phyloP scores from a whole-genome alignment of 257 asterid genomes.

The Solanum microdontum region DNA sequence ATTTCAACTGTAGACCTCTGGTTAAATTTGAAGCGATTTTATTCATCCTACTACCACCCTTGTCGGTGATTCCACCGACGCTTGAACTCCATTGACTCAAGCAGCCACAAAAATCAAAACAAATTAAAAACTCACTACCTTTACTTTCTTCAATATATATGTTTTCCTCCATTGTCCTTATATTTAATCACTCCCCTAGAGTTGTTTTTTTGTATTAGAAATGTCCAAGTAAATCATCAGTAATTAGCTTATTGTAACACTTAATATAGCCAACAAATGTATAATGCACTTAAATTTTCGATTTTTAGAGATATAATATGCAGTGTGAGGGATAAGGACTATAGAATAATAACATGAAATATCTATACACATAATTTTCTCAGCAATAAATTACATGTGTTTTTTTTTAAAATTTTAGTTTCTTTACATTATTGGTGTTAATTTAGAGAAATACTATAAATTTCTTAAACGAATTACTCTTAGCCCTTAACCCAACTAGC shows the following conservation, averaged over 20 bases:
- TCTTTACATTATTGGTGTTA: neutral
- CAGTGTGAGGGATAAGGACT: too few species aligned
- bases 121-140: neutral
- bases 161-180: neutral
- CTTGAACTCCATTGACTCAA: neutral
- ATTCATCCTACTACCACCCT: neutral
- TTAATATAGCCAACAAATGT: neutral
- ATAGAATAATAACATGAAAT: neutral
- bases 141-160: neutral
- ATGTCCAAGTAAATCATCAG: neutral
- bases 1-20: accelerated
- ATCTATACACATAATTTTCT: neutral
- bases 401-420: neutral
- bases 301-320: neutral
- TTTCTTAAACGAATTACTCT: neutral
- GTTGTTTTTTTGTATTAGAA: neutral
- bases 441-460: neutral
- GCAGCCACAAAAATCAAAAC: neutral
- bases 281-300: neutral
- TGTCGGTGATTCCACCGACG: neutral
- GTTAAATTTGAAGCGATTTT: too few species aligned
- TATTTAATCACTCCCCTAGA: neutral
- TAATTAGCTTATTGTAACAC: too few species aligned
- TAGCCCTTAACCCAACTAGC: neutral
- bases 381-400: neutral